Evolutionary conservation across 2,329 filamentous ascomycete species (phyloP).

Genomic region (Aspergillus amoenus): DNA sequence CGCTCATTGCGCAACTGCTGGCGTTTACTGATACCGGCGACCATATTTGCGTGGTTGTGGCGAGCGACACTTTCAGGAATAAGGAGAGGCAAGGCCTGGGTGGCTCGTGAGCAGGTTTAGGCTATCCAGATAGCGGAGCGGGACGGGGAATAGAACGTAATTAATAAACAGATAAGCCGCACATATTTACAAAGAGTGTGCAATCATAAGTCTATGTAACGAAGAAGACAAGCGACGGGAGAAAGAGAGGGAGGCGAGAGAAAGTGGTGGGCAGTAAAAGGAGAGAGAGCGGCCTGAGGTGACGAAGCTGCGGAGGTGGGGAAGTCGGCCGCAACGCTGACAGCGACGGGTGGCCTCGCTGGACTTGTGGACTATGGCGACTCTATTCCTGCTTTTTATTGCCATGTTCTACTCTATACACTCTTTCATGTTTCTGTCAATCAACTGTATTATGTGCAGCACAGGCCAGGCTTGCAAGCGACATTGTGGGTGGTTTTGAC

Average conservation of each 20-base stretch:
- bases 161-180: constrained; percentile 13
- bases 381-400: background rate
- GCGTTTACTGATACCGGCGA: constrained; percentile 81
- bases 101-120: constrained; percentile 12
- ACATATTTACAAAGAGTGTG: constrained; percentile 18
- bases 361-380: too few relatives aligned
- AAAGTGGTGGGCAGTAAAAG: constrained; percentile 3
- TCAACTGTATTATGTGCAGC: background rate
- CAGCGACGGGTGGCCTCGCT: background rate
- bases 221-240: background rate
- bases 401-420: too few relatives aligned
- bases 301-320: constrained; percentile 13
- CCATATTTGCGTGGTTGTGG: constrained; percentile 53
- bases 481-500: background rate
- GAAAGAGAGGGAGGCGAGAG: constrained; percentile 3
- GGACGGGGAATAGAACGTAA: constrained; percentile 7
- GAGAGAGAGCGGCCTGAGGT: background rate
- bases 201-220: constrained; percentile 2
- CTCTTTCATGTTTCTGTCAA: background rate
- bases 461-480: background rate
- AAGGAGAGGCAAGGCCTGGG: background rate
- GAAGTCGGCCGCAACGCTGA: background rate
- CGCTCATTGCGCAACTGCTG: constrained; percentile 98
- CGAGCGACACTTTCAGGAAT: background rate
- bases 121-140: constrained; percentile 11